Evolutionary conservation across 331 rosid species (phyloP), one percentile per base, ranked within the genome.

Genomic region (Saraca asoca): DNA sequence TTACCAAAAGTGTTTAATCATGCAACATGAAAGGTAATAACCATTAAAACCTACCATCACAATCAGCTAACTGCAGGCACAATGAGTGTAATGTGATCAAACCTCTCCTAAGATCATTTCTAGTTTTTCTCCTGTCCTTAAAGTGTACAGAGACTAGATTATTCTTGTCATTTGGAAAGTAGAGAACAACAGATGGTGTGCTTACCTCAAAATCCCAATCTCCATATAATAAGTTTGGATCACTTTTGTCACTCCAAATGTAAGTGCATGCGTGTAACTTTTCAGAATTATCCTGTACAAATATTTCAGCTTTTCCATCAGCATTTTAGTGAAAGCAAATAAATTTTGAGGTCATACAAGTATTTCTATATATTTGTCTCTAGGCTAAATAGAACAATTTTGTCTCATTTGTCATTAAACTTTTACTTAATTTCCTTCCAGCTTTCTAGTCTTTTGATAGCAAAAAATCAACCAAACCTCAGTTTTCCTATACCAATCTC

Each of bases 161-260:
- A 49, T 59, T 31, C 38, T 9, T 34, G 37, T 37, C 29, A 18
- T 35, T 46, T 15, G 50, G 34, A 5, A 29, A 65, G 51, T 16
- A 52, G 35, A 58, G 44, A 12, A 51, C 19, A 45, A 60, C 74
- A 46, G 49, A 18, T 17, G 9, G 41, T 12, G 17, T 31, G 49
- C 62, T 51, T 58, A 90, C 98, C 96, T 93, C 95, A 71, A 93
- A 88, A 78, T 88, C 81, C 98, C 98, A 93, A 3, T 84, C 91
- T 24, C 87, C 84, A 71, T 88, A 86, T 44, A 24, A 24, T 24
- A 93, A 80, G 59, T 86, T 72, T 29, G 96, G 91, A 81, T 93
- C 97, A 58, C 69, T 83, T 63, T 12, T 78, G 79, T 85, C 59
- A 73, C 78, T 24, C 98, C 98, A 93, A 54, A 93, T 83, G 50